Evolutionary conservation across 2,329 filamentous ascomycete genomes (phyloP).

Genomic region (Amauroascus verrucosus): DNA sequence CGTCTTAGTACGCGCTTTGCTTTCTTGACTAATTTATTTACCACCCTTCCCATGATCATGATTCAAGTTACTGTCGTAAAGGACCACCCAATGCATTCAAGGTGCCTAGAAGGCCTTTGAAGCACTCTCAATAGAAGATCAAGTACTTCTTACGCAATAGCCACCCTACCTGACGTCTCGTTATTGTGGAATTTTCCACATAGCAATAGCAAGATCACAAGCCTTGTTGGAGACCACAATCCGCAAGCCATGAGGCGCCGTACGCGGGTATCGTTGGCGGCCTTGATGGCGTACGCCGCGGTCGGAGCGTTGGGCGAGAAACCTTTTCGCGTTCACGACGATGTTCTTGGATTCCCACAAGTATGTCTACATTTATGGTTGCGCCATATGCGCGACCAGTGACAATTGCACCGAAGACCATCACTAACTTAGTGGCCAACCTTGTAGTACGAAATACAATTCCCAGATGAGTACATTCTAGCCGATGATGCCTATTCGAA

Average conservation of each 20-base stretch:
- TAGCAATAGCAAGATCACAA: background rate
- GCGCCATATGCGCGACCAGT: no score
- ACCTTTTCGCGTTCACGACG: constrained; percentile 76
- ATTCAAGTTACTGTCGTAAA: background rate
- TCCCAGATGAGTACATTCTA: constrained; percentile 61
- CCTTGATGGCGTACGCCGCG: constrained; percentile 25
- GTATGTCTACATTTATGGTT: constrained; percentile 36
- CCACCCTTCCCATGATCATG: background rate
- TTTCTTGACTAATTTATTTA: background rate
- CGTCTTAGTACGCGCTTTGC: no score
- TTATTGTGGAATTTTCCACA: background rate
- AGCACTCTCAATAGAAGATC: background rate
- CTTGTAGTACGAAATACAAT: constrained; percentile 67
- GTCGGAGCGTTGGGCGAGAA: constrained; percentile 43
- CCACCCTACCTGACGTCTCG: background rate
- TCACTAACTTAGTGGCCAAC: no score
- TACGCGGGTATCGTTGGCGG: constrained; percentile 16
- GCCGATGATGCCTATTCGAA: constrained; percentile 59
- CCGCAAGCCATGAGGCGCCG: constrained; percentile 9
- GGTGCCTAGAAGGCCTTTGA: background rate
- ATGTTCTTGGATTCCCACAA: constrained; percentile 77
- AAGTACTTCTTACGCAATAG: background rate
- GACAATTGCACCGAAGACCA: no score
- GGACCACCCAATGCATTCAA: background rate
- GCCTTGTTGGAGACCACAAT: background rate